Conservation (phyloP, 169 alveolate genomes). For the Plasmodium chabaudi region DNA sequence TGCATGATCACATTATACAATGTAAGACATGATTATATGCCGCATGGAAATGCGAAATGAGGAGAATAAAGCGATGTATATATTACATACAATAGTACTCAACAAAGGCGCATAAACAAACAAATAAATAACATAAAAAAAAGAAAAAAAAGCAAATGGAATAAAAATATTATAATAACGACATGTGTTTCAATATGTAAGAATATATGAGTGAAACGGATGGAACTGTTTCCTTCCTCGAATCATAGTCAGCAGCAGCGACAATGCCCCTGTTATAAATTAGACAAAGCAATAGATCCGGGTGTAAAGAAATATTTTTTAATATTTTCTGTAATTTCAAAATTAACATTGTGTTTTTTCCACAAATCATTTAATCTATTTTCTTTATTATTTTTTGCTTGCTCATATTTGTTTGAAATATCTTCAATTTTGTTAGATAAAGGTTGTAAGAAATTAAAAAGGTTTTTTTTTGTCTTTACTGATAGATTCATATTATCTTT, state of each 20-base stretch:
- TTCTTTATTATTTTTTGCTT: conserved; percentile 58
- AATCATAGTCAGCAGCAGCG: too few species aligned
- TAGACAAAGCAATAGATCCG: conserved; percentile 34
- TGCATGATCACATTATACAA: not conserved
- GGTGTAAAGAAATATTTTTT: conserved; percentile 56
- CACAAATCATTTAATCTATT: conserved; percentile 58
- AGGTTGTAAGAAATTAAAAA: conserved; percentile 49
- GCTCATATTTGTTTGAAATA: conserved; percentile 31
- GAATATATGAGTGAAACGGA: too few species aligned
- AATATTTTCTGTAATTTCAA: conserved; percentile 51
- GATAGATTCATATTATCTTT: conserved; percentile 39
- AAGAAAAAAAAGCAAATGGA: too few species aligned
- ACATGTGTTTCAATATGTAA: too few species aligned
- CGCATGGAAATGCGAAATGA: too few species aligned
- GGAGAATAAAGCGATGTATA: too few species aligned
- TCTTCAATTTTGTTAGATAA: conserved; percentile 28
- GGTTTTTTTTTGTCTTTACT: conserved; percentile 48
- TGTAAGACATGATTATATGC: not conserved
- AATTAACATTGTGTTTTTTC: conserved; percentile 56
- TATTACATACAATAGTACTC: too few species aligned
- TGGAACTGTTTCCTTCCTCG: too few species aligned
- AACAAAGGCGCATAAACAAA: too few species aligned
- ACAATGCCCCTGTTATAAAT: conserved; percentile 2
- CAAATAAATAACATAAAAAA: too few species aligned
- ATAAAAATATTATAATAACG: too few species aligned